Evolutionary conservation across 352 stramenopile species (phyloP).

Genomic region (Pythium insidiosum): DNA sequence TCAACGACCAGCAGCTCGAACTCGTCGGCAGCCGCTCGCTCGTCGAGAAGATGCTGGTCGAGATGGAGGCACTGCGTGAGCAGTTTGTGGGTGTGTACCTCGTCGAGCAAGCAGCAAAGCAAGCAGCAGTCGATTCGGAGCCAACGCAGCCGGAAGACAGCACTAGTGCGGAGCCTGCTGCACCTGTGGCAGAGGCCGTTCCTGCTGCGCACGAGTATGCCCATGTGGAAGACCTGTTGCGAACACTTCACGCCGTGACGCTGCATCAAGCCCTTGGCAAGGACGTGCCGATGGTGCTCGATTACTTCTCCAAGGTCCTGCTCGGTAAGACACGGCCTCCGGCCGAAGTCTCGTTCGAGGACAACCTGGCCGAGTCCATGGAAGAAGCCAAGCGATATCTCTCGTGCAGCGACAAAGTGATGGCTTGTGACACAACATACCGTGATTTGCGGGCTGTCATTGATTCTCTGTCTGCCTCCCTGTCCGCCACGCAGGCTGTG

Average conservation of each 20-base stretch:
- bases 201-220: conserved; percentile 21
- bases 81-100: conserved; percentile 66
- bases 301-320: conserved; percentile 81
- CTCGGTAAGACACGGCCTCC: conserved; percentile 72
- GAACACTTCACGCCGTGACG: conserved; percentile 74
- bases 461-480: conserved; percentile 29
- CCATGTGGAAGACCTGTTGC: conserved; percentile 60
- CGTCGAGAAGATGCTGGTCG: conserved; percentile 67
- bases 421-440: conserved; percentile 74
- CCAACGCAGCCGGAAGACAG: conserved; percentile 37
- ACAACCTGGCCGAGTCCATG: conserved; percentile 74
- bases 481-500: no score
- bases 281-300: conserved; percentile 72
- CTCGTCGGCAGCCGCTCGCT: conserved; percentile 51
- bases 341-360: conserved; percentile 65
- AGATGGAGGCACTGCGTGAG: conserved; percentile 69
- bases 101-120: conserved; percentile 33
- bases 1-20: conserved; percentile 73
- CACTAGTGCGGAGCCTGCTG: conserved; percentile 1
- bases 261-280: conserved; percentile 60
- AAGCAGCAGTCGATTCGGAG: conserved; percentile 20
- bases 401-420: conserved; percentile 50
- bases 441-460: conserved; percentile 45
- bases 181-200: not conserved
- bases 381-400: conserved; percentile 74